Percentiles rank a stretch among this genome's conserved stretches.
These are phyloP conservation scores for Auricularia auricula-judae DNA, from an alignment of 768 basidiomycete species.

Conservation along the genomic window DNA sequence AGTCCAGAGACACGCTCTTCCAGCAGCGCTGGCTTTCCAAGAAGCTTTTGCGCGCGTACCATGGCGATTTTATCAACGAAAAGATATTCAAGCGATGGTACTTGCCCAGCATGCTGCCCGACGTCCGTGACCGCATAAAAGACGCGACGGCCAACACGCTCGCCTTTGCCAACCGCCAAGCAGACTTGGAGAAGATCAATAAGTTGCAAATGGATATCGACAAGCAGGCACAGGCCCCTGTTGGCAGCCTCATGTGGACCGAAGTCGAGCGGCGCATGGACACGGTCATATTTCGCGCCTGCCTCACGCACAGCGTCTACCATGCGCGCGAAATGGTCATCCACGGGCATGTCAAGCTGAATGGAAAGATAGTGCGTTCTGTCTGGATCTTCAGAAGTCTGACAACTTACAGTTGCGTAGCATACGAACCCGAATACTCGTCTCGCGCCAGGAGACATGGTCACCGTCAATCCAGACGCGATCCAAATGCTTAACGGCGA, in stretches of 20 bases:
- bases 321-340: constrained; percentile 79
- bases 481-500: constrained; percentile 52
- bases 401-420: constrained; percentile 27
- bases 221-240: constrained; percentile 65
- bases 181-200: constrained; percentile 31
- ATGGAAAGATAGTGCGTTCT: constrained; percentile 70
- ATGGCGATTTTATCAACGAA: constrained; percentile 89
- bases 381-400: constrained; percentile 2
- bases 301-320: constrained; percentile 82
- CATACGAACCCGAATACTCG: constrained; percentile 77
- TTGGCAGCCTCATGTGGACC: constrained; percentile 89
- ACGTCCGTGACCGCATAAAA: constrained; percentile 65
- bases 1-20: constrained; percentile 55
- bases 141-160: not conserved
- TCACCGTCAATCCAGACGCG: constrained; percentile 73
- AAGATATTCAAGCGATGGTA: constrained; percentile 93
- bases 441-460: constrained; percentile 88
- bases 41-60: constrained; percentile 81
- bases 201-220: constrained; percentile 41
- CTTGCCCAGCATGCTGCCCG: constrained; percentile 75
- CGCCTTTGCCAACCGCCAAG: constrained; percentile 17
- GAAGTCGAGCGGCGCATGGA: constrained; percentile 95
- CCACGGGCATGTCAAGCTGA: constrained; percentile 78
- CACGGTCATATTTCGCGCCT: constrained; percentile 80
- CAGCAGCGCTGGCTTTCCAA: constrained; percentile 89